These are phyloP conservation scores for Pseudogymnoascus sp. DNA, from an alignment of 2,329 filamentous ascomycete genomes.

Conservation along the genomic window DNA sequence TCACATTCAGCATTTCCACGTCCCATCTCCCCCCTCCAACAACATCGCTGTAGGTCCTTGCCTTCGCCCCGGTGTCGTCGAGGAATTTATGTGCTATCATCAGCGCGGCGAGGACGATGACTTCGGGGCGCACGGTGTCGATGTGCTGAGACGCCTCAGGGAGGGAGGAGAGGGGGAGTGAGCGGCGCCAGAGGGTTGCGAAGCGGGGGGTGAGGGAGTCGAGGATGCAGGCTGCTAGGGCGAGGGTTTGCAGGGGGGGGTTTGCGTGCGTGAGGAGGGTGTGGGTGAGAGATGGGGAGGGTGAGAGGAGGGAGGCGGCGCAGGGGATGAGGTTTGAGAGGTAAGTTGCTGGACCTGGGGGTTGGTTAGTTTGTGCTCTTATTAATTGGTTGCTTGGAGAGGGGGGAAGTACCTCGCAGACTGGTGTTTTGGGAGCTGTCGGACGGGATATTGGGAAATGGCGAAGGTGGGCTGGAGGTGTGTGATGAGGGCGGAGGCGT, in stretches of 20 bases:
- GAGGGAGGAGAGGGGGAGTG: slow-evolving; percentile 40
- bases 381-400: background rate
- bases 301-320: slow-evolving; percentile 49
- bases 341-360: slow-evolving; percentile 54
- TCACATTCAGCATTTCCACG: slow-evolving; percentile 53
- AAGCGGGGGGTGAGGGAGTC: slow-evolving; percentile 57
- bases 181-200: slow-evolving; percentile 52
- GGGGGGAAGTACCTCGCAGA: slow-evolving; percentile 13
- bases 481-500: slow-evolving; percentile 50
- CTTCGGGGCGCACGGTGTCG: slow-evolving; percentile 51
- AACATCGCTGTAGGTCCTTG: slow-evolving; percentile 41
- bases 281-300: slow-evolving; percentile 52
- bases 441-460: slow-evolving; percentile 15
- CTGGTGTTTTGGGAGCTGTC: slow-evolving; percentile 22
- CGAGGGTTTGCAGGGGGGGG: slow-evolving; percentile 52
- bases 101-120: slow-evolving; percentile 54
- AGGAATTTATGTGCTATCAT: slow-evolving; percentile 59
- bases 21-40: slow-evolving; percentile 53
- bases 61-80: slow-evolving; percentile 48
- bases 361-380: slow-evolving; percentile 20
- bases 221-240: slow-evolving; percentile 57
- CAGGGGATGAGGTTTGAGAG: slow-evolving; percentile 58
- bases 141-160: slow-evolving; percentile 38
- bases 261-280: slow-evolving; percentile 49
- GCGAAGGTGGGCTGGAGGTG: slow-evolving; percentile 14